A percentile compares a stretch with the other conserved stretches of the same genome.
phyloP scores from a whole-genome alignment of 106 monocot genomes.

The Platanthera guangdongensis region DNA sequence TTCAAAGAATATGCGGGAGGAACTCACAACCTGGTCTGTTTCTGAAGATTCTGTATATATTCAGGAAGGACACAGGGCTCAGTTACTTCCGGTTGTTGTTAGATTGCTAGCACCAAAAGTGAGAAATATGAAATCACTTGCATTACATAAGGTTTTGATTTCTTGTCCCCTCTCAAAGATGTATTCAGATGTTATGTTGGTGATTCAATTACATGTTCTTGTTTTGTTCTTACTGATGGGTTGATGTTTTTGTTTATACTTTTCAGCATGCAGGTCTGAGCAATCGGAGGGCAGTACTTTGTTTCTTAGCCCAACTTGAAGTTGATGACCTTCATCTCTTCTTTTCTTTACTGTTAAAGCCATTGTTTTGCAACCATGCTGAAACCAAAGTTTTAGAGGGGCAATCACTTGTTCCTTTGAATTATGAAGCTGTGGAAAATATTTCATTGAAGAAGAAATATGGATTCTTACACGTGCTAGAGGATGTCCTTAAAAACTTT shows the following conservation, averaged over 20 bases:
- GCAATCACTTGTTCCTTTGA: constrained; percentile 17
- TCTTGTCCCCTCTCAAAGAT: constrained; percentile 2
- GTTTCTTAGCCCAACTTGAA: constrained; percentile 74
- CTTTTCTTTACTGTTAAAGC: constrained; percentile 60
- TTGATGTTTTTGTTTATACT: constrained; percentile 8
- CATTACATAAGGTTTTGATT: constrained; percentile 58
- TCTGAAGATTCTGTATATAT: constrained; percentile 62
- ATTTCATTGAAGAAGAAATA: constrained; percentile 55
- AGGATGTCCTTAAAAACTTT: constrained; percentile 75
- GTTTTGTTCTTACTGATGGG: background rate
- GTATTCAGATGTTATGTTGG: background rate
- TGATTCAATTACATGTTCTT: background rate
- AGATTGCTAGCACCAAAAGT: constrained; percentile 77
- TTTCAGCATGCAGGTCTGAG: constrained; percentile 71
- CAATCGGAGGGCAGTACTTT: constrained; percentile 69
- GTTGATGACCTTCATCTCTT: constrained; percentile 68
- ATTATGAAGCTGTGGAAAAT: constrained; percentile 18
- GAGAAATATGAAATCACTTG: constrained; percentile 60
- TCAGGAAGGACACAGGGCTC: constrained; percentile 48
- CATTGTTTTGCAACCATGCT: constrained; percentile 30
- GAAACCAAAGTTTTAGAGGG: constrained; percentile 5
- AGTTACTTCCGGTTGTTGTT: constrained; percentile 68
- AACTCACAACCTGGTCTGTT: constrained; percentile 73
- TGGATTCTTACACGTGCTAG: constrained; percentile 73
- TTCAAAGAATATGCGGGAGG: constrained; percentile 67